These are phyloP conservation scores for Microcyclosporella mali DNA, from an alignment of 2,329 filamentous ascomycete species.

Conservation along the genomic window DNA sequence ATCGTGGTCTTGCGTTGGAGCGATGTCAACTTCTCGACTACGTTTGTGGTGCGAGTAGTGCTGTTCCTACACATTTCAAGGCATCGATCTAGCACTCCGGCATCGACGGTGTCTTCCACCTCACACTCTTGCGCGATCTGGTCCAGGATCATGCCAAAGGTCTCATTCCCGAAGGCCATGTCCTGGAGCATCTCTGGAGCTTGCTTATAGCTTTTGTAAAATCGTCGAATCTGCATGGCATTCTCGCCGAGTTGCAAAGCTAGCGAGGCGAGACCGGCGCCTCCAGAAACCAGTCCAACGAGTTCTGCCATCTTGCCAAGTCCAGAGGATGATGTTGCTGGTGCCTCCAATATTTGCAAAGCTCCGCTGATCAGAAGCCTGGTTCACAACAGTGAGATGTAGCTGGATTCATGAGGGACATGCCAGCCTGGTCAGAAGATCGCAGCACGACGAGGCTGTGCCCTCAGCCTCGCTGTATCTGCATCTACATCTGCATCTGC, in stretches of 20 bases:
- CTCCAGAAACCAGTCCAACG: constrained; percentile 10
- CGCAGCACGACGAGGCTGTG: too few relatives aligned
- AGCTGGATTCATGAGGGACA: too few relatives aligned
- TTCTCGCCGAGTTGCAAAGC: constrained; percentile 13
- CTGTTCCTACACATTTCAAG: neutral
- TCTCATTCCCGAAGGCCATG: constrained; percentile 4
- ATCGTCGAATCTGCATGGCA: constrained; percentile 6
- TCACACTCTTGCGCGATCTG: neutral
- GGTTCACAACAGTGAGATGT: too few relatives aligned
- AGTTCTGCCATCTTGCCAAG: neutral
- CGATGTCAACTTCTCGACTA: neutral
- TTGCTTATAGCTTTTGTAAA: constrained; percentile 7
- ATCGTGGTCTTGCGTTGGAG: neutral
- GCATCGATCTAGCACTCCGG: neutral
- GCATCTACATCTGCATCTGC: too few relatives aligned
- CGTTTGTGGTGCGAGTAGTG: neutral
- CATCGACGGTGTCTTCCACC: neutral
- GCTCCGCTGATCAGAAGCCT: too few relatives aligned
- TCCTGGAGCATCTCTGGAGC: constrained; percentile 3
- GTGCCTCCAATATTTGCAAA: too few relatives aligned
- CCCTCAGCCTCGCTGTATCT: too few relatives aligned
- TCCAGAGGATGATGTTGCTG: too few relatives aligned
- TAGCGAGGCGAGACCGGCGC: constrained; percentile 11
- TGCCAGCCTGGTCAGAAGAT: too few relatives aligned
- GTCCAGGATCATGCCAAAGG: neutral